Conservation (phyloP, 2,329 filamentous ascomycete genomes). For the Fusarium gaditjirri region DNA sequence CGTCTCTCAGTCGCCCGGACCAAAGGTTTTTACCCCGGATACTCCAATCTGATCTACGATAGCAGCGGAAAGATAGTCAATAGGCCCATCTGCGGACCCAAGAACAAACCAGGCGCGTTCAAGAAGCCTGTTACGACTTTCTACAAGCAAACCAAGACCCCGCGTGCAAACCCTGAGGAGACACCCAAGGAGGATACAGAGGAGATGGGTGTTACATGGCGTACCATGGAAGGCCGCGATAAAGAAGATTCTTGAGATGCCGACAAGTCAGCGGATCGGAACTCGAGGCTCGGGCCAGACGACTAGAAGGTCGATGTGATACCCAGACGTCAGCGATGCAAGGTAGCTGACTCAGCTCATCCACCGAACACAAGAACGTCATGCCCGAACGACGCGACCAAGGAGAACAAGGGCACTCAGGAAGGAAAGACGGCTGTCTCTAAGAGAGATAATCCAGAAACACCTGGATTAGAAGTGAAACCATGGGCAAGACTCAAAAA, state of each 20-base stretch:
- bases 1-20: neutral
- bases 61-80: neutral
- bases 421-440: neutral
- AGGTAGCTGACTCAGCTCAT: neutral
- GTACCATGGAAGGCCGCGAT: neutral
- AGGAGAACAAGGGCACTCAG: neutral
- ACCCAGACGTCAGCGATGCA: neutral
- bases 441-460: too few species aligned
- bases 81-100: neutral
- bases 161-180: neutral
- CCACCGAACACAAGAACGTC: neutral
- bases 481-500: neutral
- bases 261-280: too few species aligned
- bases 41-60: neutral
- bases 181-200: too few species aligned
- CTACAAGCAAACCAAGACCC: neutral
- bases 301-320: neutral
- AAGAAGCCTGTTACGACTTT: neutral
- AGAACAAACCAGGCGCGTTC: neutral
- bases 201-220: neutral
- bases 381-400: too few species aligned
- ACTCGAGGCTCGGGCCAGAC: too few species aligned
- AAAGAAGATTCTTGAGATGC: neutral
- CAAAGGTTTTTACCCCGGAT: neutral
- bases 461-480: rapidly evolving